Evolutionary conservation across 2,329 filamentous ascomycete species (phyloP), one percentile per base, ranked within the genome.

Genomic region (Fusarium xylarioides): DNA sequence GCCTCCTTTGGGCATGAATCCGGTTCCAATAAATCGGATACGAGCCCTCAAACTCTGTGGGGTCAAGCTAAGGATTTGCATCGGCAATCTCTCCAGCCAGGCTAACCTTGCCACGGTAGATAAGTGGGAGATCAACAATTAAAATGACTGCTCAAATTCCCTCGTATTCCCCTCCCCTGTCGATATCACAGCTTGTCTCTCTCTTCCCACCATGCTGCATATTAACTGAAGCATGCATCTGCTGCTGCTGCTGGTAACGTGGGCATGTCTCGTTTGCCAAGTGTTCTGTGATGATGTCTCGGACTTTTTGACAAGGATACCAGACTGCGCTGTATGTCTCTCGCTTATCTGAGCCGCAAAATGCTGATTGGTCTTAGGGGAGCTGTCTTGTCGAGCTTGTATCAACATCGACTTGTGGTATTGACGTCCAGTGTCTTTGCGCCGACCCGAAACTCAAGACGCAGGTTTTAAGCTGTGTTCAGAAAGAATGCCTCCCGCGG

Each of bases 351-450:
- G 7, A 28, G 2, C 4, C 8, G 15, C 3, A 6, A n/a, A n/a
- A 28, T 18, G 3, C 40, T 35, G 12, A 18, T 4, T 16, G 9
- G 1, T 10, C 0, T 0, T 12, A 67, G 64, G 44, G 30, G 7
- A 52, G 38, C 23, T 67, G 64, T 23, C 34, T 67, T 8, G 19
- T 66, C 23, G 62, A 66, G 4, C 34, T 67, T 16, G 52, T 56
- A 44, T 28, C 64, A 4, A 50, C 30, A 7, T 67, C 64, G 10
- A 34, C 64, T 7, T 67, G 64, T 4, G 64, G 64, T 26, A 32
- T 67, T 9, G 52, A 67, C 4, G 23, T 67, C 1, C 16, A 66
- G 4, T 67, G 64, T 19, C 64, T 67, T 35, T 67, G 64, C 28
- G 62, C 50, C 6, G 64, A 67, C 6, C 23, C 62, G 1, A 43